Evolutionary conservation across 2,329 filamentous ascomycete genomes (phyloP), one percentile per base, ranked within the genome.

Genomic region (Neocucurbitaria cava): DNA sequence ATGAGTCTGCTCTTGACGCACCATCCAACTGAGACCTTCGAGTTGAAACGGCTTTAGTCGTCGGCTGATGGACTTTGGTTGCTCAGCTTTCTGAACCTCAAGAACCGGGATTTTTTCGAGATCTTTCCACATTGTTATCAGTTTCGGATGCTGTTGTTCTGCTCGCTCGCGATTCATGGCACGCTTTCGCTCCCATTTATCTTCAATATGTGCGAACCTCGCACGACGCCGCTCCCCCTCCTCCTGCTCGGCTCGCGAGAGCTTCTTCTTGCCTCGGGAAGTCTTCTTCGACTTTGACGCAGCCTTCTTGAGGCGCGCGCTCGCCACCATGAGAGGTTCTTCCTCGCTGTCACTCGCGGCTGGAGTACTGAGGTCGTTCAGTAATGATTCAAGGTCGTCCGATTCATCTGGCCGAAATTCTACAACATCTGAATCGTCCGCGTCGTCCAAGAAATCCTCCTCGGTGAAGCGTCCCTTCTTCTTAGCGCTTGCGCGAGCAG

Each of bases 1-100:
- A 35, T 89, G 79, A 0, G 87, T 89, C 76, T 90, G 81, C 73
- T 99, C 95, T 83, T 98, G 96, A 50, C 85, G 88, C 56, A 85
- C 87, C 92, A 99, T 96, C 95, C 95, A 99, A 46, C 92, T 88
- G 35, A 99, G 81, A 4, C 95, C 95, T 76, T 97, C 90, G 5
- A 96, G 87, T 71, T 99, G 95, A 73, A 98, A 99, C 0, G 89
- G 88, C 75, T 99, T 97, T 59, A 99, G 82, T 50, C 88, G 88
- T 35, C 94, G 89, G 46, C 85, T 91, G 61, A 99, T 97, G 3
- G 84, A 87, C 7, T 78, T 72, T 3, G 95, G 95, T 69, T 96
- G 92, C 54, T 84, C 78, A 30, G 89, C 89, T 59, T 81, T 82
- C 56, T 85, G 78, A 58, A 82, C 82, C 62, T 86, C 83, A 58